Conservation (phyloP, 768 basidiomycete genomes). For the Tylopilus plumbeoviolaceoides region DNA sequence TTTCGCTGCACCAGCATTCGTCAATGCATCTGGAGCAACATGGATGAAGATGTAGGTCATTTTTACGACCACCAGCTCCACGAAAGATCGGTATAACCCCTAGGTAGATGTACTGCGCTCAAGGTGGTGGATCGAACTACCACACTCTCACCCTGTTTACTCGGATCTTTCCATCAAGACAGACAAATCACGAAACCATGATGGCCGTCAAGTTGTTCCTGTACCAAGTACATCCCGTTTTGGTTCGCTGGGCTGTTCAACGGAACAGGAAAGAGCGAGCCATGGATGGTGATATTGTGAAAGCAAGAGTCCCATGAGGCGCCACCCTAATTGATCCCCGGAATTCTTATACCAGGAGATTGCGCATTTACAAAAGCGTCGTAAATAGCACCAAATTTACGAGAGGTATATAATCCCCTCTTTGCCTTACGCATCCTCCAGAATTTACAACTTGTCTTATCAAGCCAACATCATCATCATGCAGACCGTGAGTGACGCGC, state of each 20-base stretch:
- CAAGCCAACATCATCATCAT: conserved; percentile 10
- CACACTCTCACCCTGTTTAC: background rate
- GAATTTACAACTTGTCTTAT: background rate
- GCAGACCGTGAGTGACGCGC: conserved; percentile 16
- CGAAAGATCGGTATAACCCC: background rate
- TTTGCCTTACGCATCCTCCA: background rate
- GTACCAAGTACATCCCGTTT: background rate
- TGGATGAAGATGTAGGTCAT: too few relatives aligned
- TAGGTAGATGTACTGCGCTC: background rate
- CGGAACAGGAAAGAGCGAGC: background rate
- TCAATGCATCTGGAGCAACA: background rate
- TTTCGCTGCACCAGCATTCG: background rate
- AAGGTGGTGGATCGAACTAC: background rate
- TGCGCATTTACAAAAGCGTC: background rate
- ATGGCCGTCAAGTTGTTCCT: background rate
- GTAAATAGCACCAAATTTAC: conserved; percentile 5
- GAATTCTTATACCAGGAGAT: background rate
- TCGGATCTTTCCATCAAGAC: background rate
- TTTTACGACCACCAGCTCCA: background rate
- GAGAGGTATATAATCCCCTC: conserved; percentile 4
- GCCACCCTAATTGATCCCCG: background rate
- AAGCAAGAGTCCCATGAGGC: background rate
- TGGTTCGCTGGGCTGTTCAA: background rate
- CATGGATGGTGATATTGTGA: background rate
- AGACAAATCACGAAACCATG: background rate